Base-by-base conservation (phyloP, 306 rosid species). In the Prunus mongolica region DNA sequence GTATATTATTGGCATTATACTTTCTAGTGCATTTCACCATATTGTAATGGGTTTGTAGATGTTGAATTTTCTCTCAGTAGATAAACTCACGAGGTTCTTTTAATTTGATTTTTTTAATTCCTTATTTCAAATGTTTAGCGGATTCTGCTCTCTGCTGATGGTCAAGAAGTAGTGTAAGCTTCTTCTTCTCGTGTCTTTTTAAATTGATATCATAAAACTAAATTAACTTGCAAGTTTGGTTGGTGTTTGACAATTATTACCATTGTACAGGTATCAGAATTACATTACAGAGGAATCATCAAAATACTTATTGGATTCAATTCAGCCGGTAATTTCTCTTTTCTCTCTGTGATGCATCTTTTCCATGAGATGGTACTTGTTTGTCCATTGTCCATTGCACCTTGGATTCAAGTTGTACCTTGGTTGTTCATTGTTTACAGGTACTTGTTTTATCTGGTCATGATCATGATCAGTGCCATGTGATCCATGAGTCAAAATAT, bases 381-480 rank as follows among this genome's bases (percentile, higher is more conserved):
- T 52, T 52, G 57, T 3, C 57, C 22, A 6, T 18, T 52, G 22
- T 5, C 57, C 57, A 52, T 5, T 52, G 57, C 57, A 52, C n/a
- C 41, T 34, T 34, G 41, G 41, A 52, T 52, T 52, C 57, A 19
- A n/a, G 14, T 19, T 38, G 38, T 14, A 12, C 9, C 44, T 38
- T 38, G 44, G 44, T 38, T 38, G 44, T 38, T 38, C 44, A 38
- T 38, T 38, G 8, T 74, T 69, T 76, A 69, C 92, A 92, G 96
- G 87, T 81, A 67, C 87, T 85, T 64, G 69, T 91, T 84, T 85
- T 93, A 68, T 93, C 96, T 24, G 96, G 96, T 50, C 98, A 93
- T 74, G 98, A 93, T 84, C 98, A 93, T 7, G 98, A 89, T 81
- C 96, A 89, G 74, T 93, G 98, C 87, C 88, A 80, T 1, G 24